These are phyloP conservation scores for Fusarium newnesense DNA, from an alignment of 2,329 filamentous ascomycete species.

Conservation along the genomic window DNA sequence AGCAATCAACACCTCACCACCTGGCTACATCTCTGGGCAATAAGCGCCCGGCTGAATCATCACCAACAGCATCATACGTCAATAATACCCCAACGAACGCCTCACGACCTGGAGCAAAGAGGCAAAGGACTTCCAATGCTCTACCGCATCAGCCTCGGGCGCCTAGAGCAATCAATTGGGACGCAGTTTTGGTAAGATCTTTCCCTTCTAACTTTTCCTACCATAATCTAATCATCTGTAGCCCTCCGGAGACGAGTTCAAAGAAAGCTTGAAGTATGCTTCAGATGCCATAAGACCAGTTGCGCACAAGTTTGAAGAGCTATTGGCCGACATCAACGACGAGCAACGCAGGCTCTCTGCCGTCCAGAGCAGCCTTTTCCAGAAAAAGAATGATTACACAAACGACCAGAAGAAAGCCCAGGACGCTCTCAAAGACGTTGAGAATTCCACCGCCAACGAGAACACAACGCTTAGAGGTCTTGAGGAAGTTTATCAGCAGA, in stretches of 20 bases:
- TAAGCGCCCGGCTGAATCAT: not conserved
- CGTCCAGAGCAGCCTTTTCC: not conserved
- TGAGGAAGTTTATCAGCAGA: not conserved
- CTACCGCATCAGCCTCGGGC: not conserved
- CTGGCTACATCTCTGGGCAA: not conserved
- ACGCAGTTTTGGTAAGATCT: not conserved
- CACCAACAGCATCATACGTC: not conserved
- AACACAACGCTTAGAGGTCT: not conserved
- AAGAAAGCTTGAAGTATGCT: not conserved
- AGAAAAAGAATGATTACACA: not conserved
- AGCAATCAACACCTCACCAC: not conserved
- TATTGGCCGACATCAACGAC: not conserved
- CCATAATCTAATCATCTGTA: not conserved
- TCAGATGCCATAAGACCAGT: not conserved
- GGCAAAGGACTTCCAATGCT: not conserved
- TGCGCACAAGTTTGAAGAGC: not conserved
- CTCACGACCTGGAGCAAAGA: not conserved
- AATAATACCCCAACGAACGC: not conserved
- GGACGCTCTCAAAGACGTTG: not conserved
- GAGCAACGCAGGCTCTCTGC: not conserved
- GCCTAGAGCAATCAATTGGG: not conserved
- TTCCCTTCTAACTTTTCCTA: rapidly evolving
- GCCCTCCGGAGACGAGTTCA: not conserved
- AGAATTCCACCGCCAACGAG: not conserved
- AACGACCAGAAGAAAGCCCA: not conserved